Evolutionary conservation across 805 yeast species (phyloP).

Genomic region (Dipodascus geniculatus): DNA sequence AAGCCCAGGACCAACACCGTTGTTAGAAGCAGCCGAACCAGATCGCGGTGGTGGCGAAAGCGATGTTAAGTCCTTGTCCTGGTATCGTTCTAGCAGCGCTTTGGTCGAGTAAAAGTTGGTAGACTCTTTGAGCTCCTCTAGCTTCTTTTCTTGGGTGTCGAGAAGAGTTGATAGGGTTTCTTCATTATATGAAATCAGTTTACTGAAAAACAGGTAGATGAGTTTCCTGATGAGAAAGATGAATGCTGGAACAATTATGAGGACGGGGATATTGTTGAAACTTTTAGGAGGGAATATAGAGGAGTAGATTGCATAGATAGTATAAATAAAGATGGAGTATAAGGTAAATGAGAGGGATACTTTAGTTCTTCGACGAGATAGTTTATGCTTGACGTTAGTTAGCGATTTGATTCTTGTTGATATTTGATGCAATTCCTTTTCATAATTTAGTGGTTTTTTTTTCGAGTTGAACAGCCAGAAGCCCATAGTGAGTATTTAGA

Average conservation of each 20-base stretch:
- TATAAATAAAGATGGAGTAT: not conserved
- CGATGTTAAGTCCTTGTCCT: not conserved
- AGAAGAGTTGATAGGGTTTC: conserved; percentile 26
- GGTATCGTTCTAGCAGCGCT: conserved; percentile 51
- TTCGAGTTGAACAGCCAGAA: not conserved
- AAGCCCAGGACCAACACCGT: not conserved
- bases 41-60: conserved; percentile 1
- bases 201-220: conserved; percentile 13
- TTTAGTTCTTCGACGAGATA: not conserved
- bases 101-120: conserved; percentile 70
- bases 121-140: conserved; percentile 55
- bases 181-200: conserved; percentile 17
- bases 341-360: not conserved
- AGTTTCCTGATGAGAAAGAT: conserved; percentile 11
- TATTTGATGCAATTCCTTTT: not conserved
- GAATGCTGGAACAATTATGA: conserved; percentile 11
- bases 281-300: not conserved
- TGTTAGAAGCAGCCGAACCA: not conserved
- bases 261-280: conserved; percentile 2
- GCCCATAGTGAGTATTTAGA: too few species aligned
- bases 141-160: conserved; percentile 38
- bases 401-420: not conserved
- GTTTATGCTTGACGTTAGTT: not conserved
- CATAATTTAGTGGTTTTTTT: not conserved
- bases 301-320: not conserved